A percentile compares a stretch with the other conserved stretches of the same genome.
phyloP scores from a whole-genome alignment of 305 asterid species.

The Andrographis paniculata region DNA sequence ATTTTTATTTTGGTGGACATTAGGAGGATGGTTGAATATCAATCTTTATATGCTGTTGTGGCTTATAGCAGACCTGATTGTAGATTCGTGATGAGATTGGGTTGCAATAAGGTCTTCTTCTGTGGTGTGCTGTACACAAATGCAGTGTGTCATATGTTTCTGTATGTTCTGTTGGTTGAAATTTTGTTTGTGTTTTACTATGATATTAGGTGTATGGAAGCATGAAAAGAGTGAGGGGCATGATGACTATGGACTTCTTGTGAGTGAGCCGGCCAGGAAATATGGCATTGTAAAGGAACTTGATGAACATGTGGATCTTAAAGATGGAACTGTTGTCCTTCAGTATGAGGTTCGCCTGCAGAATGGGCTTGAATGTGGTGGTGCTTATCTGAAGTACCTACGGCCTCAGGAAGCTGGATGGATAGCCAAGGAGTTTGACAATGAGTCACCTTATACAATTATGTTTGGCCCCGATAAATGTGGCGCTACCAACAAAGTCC shows the following conservation, averaged over 20 bases:
- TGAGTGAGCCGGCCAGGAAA: constrained; percentile 77
- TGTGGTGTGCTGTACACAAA: no score
- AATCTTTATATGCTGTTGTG: not conserved
- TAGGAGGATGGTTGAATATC: not conserved
- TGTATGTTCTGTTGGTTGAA: not conserved
- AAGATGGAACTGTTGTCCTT: constrained; percentile 73
- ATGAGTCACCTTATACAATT: constrained; percentile 88
- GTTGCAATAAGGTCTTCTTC: no score
- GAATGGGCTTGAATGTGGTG: constrained; percentile 95
- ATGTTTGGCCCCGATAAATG: constrained; percentile 99
- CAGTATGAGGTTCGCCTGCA: constrained; percentile 93
- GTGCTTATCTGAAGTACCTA: constrained; percentile 90
- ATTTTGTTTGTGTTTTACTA: not conserved
- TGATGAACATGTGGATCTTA: constrained; percentile 50
- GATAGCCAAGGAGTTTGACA: constrained; percentile 75
- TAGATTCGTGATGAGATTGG: constrained; percentile 2
- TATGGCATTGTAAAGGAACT: constrained; percentile 84
- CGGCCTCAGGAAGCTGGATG: constrained; percentile 94
- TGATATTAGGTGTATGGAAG: constrained; percentile 74
- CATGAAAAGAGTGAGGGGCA: constrained; percentile 91
- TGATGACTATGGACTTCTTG: constrained; percentile 96
- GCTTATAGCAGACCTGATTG: not conserved
- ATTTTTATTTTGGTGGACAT: not conserved
- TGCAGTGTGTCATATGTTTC: not conserved
- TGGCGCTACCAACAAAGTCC: constrained; percentile 96